Percentiles rank a stretch among this genome's conserved stretches.
phyloP scores from a whole-genome alignment of 257 asterid species.

The Haberlea rhodopensis region DNA sequence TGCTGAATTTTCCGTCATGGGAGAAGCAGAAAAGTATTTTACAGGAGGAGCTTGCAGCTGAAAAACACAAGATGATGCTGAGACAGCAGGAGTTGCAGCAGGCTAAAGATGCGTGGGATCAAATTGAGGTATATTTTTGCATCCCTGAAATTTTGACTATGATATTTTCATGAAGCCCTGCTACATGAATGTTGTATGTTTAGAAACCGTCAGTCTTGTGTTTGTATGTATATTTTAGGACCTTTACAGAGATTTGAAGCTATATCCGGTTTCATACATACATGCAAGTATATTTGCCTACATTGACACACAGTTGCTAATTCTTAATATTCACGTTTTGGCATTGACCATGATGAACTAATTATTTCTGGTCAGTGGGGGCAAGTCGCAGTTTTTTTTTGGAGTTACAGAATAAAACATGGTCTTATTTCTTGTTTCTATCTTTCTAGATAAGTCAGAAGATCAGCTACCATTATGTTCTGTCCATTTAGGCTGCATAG shows the following conservation, averaged over 20 bases:
- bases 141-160: not conserved
- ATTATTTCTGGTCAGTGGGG: not conserved
- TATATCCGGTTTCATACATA: not conserved
- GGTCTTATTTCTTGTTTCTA: not conserved
- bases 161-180: not conserved
- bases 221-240: not conserved
- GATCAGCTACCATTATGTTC: not conserved
- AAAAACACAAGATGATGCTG: slow-evolving; percentile 43
- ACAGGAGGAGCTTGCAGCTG: slow-evolving; percentile 76
- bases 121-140: slow-evolving; percentile 64
- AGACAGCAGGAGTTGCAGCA: slow-evolving; percentile 54
- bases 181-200: not conserved
- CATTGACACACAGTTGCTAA: not conserved
- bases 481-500: not conserved
- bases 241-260: not conserved
- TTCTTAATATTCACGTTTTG: not conserved
- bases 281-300: not conserved
- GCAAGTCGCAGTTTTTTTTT: not conserved
- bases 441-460: not conserved
- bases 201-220: not conserved
- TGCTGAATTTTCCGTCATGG: slow-evolving; percentile 67
- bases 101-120: slow-evolving; percentile 56
- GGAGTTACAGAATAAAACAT: not conserved
- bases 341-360: not conserved
- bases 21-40: slow-evolving; percentile 74